Evolutionary conservation across 2,329 filamentous ascomycete species (phyloP).

Genomic region (Fusarium scirpi): DNA sequence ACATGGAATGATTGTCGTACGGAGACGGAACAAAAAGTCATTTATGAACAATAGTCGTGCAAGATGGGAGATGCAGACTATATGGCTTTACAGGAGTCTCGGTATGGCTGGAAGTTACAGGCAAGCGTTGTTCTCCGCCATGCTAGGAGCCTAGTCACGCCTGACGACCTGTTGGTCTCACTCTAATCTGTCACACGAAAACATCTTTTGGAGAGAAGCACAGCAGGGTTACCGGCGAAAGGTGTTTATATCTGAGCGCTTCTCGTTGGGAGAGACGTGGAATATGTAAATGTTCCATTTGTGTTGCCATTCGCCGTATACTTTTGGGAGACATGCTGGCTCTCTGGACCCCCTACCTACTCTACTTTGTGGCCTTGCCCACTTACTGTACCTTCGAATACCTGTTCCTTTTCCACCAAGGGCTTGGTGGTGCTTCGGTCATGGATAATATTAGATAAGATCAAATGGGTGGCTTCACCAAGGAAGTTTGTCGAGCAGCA

Average conservation of each 20-base stretch:
- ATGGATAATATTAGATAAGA: slow-evolving; percentile 52
- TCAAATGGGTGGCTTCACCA: slow-evolving; percentile 49
- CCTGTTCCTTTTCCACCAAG: slow-evolving; percentile 40
- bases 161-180: slow-evolving; percentile 17
- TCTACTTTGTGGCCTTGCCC: slow-evolving; percentile 43
- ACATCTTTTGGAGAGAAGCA: slow-evolving; percentile 40
- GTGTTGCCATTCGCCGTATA: slow-evolving; percentile 48
- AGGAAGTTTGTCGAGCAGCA: slow-evolving; percentile 47
- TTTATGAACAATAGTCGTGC: slow-evolving; percentile 54
- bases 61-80: slow-evolving; percentile 51
- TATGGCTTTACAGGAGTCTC: slow-evolving; percentile 42
- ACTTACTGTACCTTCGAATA: slow-evolving; percentile 47
- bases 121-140: slow-evolving; percentile 27
- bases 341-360: slow-evolving; percentile 11
- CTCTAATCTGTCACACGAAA: slow-evolving; percentile 32
- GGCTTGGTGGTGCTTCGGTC: slow-evolving; percentile 50
- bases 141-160: slow-evolving; percentile 19
- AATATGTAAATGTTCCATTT: slow-evolving; percentile 41
- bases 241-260: slow-evolving; percentile 30
- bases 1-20: slow-evolving; percentile 51
- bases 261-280: slow-evolving; percentile 32
- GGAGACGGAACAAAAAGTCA: slow-evolving; percentile 51
- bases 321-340: slow-evolving; percentile 42
- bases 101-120: slow-evolving; percentile 31
- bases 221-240: slow-evolving; percentile 38